These are phyloP conservation scores for Paramarasmius palmivorus DNA, from an alignment of 1,284 basidiomycete genomes.

Conservation along the genomic window DNA sequence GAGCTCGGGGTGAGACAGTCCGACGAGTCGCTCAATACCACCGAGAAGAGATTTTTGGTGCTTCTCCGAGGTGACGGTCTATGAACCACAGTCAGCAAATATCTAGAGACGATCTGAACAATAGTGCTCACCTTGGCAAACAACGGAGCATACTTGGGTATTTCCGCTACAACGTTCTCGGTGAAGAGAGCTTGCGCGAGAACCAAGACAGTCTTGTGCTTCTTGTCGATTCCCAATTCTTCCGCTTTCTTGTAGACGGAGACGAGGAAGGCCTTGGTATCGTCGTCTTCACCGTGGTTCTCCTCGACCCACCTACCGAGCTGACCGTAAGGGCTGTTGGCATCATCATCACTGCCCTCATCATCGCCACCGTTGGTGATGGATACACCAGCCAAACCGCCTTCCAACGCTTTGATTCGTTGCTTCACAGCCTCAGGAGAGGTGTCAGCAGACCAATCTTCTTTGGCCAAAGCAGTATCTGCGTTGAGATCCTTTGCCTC, in stretches of 20 bases:
- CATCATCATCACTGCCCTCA: slow-evolving; percentile 86
- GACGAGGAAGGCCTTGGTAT: slow-evolving; percentile 51
- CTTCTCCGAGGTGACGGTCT: slow-evolving; percentile 86
- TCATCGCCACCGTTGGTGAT: slow-evolving; percentile 60
- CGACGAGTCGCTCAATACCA: slow-evolving; percentile 84
- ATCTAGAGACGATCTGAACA: background rate
- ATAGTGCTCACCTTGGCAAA: slow-evolving; percentile 72
- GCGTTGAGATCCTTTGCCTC: slow-evolving; percentile 79
- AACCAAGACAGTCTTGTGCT: slow-evolving; percentile 90
- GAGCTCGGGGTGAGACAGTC: slow-evolving; percentile 68
- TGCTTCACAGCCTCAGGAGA: slow-evolving; percentile 90
- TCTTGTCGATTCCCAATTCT: slow-evolving; percentile 92
- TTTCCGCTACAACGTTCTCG: slow-evolving; percentile 72
- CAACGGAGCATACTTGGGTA: slow-evolving; percentile 73
- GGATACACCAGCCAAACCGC: slow-evolving; percentile 56
- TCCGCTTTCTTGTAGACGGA: slow-evolving; percentile 89
- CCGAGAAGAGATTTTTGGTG: slow-evolving; percentile 95
- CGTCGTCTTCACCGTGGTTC: slow-evolving; percentile 56
- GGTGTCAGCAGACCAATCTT: slow-evolving; percentile 91
- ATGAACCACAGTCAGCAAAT: slow-evolving; percentile 8
- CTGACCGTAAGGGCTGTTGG: slow-evolving; percentile 82
- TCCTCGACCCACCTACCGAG: slow-evolving; percentile 90
- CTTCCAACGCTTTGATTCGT: slow-evolving; percentile 80
- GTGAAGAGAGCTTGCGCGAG: slow-evolving; percentile 90
- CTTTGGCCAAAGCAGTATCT: slow-evolving; percentile 61